Evolutionary conservation across 2,329 filamentous ascomycete species (phyloP).

Genomic region (Onygenales sp.): DNA sequence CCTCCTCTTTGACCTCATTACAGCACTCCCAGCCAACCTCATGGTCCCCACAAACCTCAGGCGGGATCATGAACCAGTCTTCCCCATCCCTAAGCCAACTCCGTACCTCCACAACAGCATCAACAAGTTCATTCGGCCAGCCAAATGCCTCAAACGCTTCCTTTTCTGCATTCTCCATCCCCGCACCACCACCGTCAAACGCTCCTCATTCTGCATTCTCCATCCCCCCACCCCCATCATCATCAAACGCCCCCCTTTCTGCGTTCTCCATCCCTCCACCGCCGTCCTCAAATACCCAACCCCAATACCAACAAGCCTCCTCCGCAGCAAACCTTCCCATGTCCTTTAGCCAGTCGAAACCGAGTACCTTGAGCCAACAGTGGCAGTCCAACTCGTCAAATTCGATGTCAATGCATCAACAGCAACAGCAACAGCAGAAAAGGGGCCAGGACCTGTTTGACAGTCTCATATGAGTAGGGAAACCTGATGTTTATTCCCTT

Average conservation of each 20-base stretch:
- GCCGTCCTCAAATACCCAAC: neutral
- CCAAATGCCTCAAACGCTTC: too few relatives aligned
- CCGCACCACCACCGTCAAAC: slow-evolving; percentile 7
- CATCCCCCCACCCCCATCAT: slow-evolving; percentile 32
- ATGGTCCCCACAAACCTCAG: too few relatives aligned
- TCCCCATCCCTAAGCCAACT: slow-evolving; percentile 3
- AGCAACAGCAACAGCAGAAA: slow-evolving; percentile 20
- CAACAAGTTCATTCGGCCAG: neutral
- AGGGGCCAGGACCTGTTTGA: slow-evolving; percentile 35
- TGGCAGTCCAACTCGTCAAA: slow-evolving; percentile 4
- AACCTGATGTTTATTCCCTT: too few relatives aligned
- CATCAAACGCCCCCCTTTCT: slow-evolving; percentile 10
- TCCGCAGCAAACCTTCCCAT: neutral
- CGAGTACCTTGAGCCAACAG: slow-evolving; percentile 2
- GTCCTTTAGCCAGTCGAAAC: too few relatives aligned
- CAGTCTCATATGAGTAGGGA: too few relatives aligned
- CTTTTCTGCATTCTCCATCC: too few relatives aligned
- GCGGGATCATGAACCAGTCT: neutral
- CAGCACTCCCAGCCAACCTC: too few relatives aligned
- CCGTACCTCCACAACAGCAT: slow-evolving; percentile 12
- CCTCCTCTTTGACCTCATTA: neutral
- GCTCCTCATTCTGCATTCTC: slow-evolving; percentile 17
- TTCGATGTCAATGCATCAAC: slow-evolving; percentile 14
- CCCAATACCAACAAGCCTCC: neutral
- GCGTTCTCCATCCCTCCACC: neutral